Percentiles rank a stretch among this genome's conserved stretches.
phyloP scores from a whole-genome alignment of 2,329 filamentous ascomycete species.

The Calonectria pteridis region DNA sequence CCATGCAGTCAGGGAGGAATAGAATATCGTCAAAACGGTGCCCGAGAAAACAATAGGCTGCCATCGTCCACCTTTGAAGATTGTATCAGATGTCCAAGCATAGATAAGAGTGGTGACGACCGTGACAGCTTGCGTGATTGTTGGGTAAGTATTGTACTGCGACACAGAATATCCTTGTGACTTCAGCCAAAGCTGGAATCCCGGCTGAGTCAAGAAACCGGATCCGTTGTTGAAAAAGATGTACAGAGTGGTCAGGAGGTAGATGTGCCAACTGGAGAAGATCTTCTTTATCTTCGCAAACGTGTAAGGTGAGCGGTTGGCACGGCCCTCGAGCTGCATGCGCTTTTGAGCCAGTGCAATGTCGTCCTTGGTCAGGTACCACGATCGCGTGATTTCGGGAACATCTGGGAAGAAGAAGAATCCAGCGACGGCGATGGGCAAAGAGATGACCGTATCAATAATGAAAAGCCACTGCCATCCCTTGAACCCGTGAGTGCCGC shows the following conservation, averaged over 20 bases:
- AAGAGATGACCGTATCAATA: constrained; percentile 51
- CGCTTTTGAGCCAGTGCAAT: constrained; percentile 44
- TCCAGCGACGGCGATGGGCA: constrained; percentile 49
- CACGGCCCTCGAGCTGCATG: constrained; percentile 59
- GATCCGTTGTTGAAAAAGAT: constrained; percentile 74
- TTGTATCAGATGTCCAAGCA: constrained; percentile 73
- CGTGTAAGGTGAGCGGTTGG: constrained; percentile 55
- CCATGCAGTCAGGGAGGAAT: constrained; percentile 57
- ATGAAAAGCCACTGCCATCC: constrained; percentile 60
- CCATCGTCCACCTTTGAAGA: constrained; percentile 71
- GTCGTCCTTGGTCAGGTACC: constrained; percentile 45
- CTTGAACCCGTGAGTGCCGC: constrained; percentile 58
- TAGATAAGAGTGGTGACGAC: constrained; percentile 72
- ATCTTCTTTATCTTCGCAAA: constrained; percentile 69
- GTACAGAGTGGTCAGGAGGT: constrained; percentile 68
- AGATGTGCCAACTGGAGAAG: constrained; percentile 75
- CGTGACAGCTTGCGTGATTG: constrained; percentile 66
- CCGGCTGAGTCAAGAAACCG: constrained; percentile 62
- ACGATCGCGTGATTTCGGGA: constrained; percentile 45
- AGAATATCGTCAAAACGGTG: constrained; percentile 54
- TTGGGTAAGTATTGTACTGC: constrained; percentile 67
- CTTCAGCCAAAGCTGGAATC: constrained; percentile 66
- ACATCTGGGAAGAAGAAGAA: constrained; percentile 49
- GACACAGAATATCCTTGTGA: constrained; percentile 54
- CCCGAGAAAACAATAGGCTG: constrained; percentile 71